Evolutionary conservation across 2,329 filamentous ascomycete species (phyloP).

Genomic region (Alternaria viburni): DNA sequence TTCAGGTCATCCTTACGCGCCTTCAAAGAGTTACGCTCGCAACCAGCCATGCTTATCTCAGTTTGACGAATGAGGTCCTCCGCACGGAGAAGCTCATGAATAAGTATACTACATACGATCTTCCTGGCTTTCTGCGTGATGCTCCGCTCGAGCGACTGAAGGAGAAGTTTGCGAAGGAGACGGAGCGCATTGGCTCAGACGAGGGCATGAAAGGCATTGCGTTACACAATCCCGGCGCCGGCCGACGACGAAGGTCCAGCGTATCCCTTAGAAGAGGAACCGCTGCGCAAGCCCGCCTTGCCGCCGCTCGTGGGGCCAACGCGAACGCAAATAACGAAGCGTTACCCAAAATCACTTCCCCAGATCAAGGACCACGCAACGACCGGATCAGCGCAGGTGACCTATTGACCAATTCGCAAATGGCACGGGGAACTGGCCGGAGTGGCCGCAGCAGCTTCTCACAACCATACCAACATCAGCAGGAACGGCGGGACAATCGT

Average conservation of each 20-base stretch:
- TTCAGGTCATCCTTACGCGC: conserved; percentile 94
- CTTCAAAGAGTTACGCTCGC: conserved; percentile 93
- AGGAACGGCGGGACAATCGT: conserved; percentile 48
- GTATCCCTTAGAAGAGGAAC: conserved; percentile 77
- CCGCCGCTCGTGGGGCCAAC: conserved; percentile 53
- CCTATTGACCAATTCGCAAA: conserved; percentile 77
- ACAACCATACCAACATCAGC: conserved; percentile 57
- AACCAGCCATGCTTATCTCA: conserved; percentile 93
- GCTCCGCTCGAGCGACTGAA: conserved; percentile 83
- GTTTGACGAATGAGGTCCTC: conserved; percentile 87
- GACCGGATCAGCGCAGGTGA: conserved; percentile 65
- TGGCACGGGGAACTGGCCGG: conserved; percentile 66
- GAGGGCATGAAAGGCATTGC: conserved; percentile 93
- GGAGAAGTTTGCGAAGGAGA: conserved; percentile 87
- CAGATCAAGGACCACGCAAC: conserved; percentile 34
- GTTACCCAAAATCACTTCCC: conserved; percentile 31
- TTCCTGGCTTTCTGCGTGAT: conserved; percentile 89
- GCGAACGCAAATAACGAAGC: conserved; percentile 30
- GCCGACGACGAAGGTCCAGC: conserved; percentile 73
- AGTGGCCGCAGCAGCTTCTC: conserved; percentile 55
- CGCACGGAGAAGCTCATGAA: conserved; percentile 94
- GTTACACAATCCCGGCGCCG: conserved; percentile 77
- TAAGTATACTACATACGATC: conserved; percentile 86
- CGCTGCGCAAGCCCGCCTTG: conserved; percentile 69
- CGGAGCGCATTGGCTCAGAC: conserved; percentile 79